Evolutionary conservation across 306 rosid species (phyloP).

Genomic region (Datisca glomerata): DNA sequence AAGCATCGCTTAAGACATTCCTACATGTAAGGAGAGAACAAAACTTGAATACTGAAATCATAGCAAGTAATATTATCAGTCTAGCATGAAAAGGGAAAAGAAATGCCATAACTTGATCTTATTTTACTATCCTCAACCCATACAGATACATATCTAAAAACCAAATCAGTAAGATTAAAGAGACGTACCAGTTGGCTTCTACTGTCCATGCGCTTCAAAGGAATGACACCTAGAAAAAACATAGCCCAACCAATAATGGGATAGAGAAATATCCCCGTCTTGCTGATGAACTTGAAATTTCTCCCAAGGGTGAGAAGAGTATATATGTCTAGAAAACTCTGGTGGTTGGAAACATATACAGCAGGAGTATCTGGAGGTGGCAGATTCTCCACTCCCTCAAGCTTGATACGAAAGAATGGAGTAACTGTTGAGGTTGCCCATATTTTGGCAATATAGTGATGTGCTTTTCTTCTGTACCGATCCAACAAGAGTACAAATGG

Average conservation of each 20-base stretch:
- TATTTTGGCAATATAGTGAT: constrained; percentile 54
- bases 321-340: constrained; percentile 89
- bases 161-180: constrained; percentile 4
- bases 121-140: too few species aligned
- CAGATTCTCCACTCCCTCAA: constrained; percentile 76
- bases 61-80: background rate
- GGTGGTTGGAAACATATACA: constrained; percentile 91
- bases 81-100: background rate
- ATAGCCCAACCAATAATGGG: constrained; percentile 97
- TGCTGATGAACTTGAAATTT: constrained; percentile 89
- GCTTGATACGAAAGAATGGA: constrained; percentile 57
- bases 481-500: constrained; percentile 60
- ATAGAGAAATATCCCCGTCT: constrained; percentile 81
- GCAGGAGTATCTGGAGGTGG: constrained; percentile 73
- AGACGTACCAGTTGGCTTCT: constrained; percentile 85
- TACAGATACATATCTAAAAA: constrained; percentile 7
- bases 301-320: constrained; percentile 81
- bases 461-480: constrained; percentile 55
- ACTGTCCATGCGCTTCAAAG: constrained; percentile 85
- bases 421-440: constrained; percentile 62
- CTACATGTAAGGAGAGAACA: constrained; percentile 29
- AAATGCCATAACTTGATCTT: constrained; percentile 2
- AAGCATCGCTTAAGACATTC: constrained; percentile 78
- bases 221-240: constrained; percentile 76
- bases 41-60: constrained; percentile 2